Conservation (phyloP, 2,329 filamentous ascomycete genomes). For the Microcyclosporella mali region DNA sequence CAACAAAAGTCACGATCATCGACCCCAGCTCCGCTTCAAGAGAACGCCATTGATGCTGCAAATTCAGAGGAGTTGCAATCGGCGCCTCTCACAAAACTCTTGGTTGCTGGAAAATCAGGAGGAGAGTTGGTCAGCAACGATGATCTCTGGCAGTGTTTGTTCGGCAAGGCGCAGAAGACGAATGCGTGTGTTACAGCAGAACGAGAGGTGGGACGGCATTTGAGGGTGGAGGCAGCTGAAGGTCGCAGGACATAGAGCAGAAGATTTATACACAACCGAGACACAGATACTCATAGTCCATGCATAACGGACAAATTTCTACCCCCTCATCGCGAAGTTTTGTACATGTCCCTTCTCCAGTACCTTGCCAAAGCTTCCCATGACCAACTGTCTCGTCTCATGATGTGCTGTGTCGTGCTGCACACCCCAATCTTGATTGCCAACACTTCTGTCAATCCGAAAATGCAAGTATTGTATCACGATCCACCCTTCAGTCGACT, state of each 20-base stretch:
- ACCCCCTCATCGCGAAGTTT: too few species aligned
- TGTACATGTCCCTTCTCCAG: too few species aligned
- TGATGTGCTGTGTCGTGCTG: too few species aligned
- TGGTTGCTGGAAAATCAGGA: slow-evolving; percentile 62
- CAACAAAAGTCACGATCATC: slow-evolving; percentile 26
- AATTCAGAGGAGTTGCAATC: slow-evolving; percentile 79
- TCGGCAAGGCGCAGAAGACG: slow-evolving; percentile 49
- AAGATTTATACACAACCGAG: too few species aligned
- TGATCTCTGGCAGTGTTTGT: slow-evolving; percentile 85
- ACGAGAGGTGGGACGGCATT: slow-evolving; percentile 44
- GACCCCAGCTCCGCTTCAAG: slow-evolving; percentile 32
- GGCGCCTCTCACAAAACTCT: slow-evolving; percentile 61
- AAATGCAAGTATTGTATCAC: too few species aligned
- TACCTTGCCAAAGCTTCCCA: too few species aligned
- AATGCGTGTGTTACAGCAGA: slow-evolving; percentile 24
- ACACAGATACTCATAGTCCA: too few species aligned
- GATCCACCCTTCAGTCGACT: too few species aligned
- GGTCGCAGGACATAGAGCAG: slow-evolving; percentile 11
- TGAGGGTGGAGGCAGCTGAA: slow-evolving; percentile 53
- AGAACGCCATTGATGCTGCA: slow-evolving; percentile 67
- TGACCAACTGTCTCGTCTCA: too few species aligned
- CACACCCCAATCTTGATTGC: too few species aligned
- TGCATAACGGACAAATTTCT: too few species aligned
- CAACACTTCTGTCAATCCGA: too few species aligned
- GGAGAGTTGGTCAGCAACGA: slow-evolving; percentile 74